These are phyloP conservation scores for Asclepias syriaca DNA, from an alignment of 257 asterid genomes.

Conservation along the genomic window DNA sequence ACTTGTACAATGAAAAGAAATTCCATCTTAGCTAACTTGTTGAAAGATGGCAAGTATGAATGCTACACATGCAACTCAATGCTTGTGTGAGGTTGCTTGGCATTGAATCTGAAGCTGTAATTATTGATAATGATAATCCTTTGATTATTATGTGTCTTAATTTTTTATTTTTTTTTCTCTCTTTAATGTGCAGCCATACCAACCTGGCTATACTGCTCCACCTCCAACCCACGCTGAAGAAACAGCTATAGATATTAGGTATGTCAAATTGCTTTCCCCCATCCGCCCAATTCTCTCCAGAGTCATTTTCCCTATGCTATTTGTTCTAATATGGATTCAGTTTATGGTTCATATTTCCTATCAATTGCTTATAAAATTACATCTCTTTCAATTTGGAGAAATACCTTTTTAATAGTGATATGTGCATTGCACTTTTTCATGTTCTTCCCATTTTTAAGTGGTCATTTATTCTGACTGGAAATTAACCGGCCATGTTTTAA, in stretches of 20 bases:
- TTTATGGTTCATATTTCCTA: not conserved
- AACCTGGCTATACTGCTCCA: slow-evolving; percentile 49
- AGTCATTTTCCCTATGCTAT: not conserved
- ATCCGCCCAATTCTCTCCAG: no score
- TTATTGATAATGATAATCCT: not conserved
- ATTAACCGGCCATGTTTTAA: not conserved
- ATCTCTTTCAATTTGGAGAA: not conserved
- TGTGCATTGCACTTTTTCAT: not conserved
- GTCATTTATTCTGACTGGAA: not conserved
- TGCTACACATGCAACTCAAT: not conserved
- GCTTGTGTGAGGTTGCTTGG: not conserved
- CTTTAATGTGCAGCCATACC: slow-evolving; percentile 34
- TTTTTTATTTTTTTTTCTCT: slow-evolving; percentile 1
- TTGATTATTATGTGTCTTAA: not conserved
- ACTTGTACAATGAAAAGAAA: not conserved
- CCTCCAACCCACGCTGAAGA: slow-evolving; percentile 36
- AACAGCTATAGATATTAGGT: slow-evolving; percentile 40
- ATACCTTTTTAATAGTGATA: not conserved
- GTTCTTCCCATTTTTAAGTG: not conserved
- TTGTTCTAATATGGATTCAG: not conserved
- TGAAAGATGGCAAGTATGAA: not conserved
- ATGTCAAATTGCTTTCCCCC: slow-evolving; percentile 7
- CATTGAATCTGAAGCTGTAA: not conserved
- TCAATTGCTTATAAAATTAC: not conserved
- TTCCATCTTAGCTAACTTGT: not conserved